Base-by-base conservation (phyloP, 2,329 filamentous ascomycete species). In the Akanthomyces dipterigenus region DNA sequence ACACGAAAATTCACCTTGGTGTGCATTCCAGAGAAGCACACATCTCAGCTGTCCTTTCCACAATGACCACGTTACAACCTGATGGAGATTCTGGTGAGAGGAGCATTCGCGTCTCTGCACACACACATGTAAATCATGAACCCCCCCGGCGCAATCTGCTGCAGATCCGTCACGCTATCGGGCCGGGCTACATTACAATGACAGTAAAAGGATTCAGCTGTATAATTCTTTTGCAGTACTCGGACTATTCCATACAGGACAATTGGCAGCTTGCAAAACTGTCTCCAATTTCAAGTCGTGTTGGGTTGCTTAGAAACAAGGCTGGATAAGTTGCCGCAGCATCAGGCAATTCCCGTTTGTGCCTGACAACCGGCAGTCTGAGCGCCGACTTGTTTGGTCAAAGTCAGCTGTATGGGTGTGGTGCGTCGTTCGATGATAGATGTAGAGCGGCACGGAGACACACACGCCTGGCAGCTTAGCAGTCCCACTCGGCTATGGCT, bases 1-100 rank as follows among this genome's bases (percentile, higher is more conserved):
- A 46, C 28, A 48, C 56, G 46, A 24, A 51, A 53, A 53, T 53
- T 45, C 53, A 48, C 56, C 45, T 34, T 60, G 16, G n/a, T 28
- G 36, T 58, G 20, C 56, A 53, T 53, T 60, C 56, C 56, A 53
- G 56, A 24, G 46, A 9, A 22, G 24, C 18, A 50, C 34, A 36
- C 14, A 54, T 42, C 12, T 42, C 50, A 54, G 18, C n/a, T 20
- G 24, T 18, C 11, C 6, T 40, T 26, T 11, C 43, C 20, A 24
- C 20, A 46, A 22, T 46, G 43, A 8, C 43, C 20, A 20, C 3
- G 12, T 6, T 14, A 31, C 24, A 31, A 14, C 24, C 24, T 3
- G 14, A 31, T n/a, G 24, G 24, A 11, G 26, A 49, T 49, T 49
- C 46, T 18, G 31, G 18, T 5, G 11, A 49, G 24, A 49, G 24